phyloP scores from a whole-genome alignment of 75 land plant genomes.

The Ceratopteris richardii region DNA sequence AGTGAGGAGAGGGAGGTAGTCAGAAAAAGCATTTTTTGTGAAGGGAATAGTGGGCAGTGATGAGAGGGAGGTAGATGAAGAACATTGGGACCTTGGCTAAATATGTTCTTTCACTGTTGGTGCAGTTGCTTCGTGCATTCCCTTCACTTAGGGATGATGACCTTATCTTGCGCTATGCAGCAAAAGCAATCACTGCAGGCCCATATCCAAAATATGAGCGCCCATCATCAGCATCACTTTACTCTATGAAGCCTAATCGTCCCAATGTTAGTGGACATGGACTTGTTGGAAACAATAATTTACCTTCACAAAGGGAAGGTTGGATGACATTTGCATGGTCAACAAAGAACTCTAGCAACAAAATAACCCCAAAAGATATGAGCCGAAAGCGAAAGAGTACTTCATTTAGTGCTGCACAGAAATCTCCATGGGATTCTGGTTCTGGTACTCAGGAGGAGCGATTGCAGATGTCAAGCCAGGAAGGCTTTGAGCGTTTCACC shows the following conservation, averaged over 20 bases:
- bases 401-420: constrained; percentile 63
- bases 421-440: constrained; percentile 83
- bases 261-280: constrained; percentile 35
- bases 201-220: constrained; percentile 47
- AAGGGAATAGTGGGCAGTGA: too few relatives aligned
- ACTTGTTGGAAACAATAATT: constrained; percentile 50
- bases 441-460: constrained; percentile 82
- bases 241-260: constrained; percentile 41
- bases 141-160: constrained; percentile 81
- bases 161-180: constrained; percentile 68
- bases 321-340: constrained; percentile 83
- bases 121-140: constrained; percentile 83
- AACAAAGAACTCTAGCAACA: constrained; percentile 59
- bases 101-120: too few relatives aligned
- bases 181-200: constrained; percentile 76
- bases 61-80: too few relatives aligned
- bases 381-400: constrained; percentile 80
- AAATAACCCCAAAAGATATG: constrained; percentile 51
- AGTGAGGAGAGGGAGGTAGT: too few relatives aligned
- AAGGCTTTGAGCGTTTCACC: constrained; percentile 75
- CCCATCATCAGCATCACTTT: constrained; percentile 27
- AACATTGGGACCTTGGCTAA: too few relatives aligned
- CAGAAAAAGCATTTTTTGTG: too few relatives aligned
- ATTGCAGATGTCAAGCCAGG: constrained; percentile 27
- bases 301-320: constrained; percentile 63